Conservation (phyloP, 805 yeast species). For the Zygotorulaspora danielsina region DNA sequence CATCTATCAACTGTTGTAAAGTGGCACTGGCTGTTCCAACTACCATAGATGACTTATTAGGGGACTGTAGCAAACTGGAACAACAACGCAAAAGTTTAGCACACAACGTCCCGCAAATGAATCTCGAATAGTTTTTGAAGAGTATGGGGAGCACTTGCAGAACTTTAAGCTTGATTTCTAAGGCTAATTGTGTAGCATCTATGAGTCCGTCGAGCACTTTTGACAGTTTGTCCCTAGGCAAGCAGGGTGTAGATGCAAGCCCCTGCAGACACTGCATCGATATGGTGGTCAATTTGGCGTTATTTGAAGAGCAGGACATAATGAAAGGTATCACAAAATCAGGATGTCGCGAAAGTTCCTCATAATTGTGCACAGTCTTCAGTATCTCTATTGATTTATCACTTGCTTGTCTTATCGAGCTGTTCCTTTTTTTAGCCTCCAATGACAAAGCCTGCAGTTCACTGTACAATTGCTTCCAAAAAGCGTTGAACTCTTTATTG, state of each 20-base stretch:
- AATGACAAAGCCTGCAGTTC: conserved; percentile 60
- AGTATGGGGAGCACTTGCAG: conserved; percentile 77
- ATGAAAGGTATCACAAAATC: conserved; percentile 66
- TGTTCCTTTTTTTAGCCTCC: conserved; percentile 67
- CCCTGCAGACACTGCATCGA: conserved; percentile 69
- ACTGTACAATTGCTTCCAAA: conserved; percentile 37
- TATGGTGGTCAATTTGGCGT: conserved; percentile 65
- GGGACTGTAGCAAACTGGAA: conserved; percentile 57
- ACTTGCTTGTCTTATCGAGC: conserved; percentile 59
- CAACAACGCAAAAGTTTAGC: conserved; percentile 63
- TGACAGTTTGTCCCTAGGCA: conserved; percentile 51
- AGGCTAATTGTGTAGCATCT: conserved; percentile 70
- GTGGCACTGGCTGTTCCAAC: conserved; percentile 91
- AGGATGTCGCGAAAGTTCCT: conserved; percentile 41
- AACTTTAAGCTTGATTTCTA: conserved; percentile 81
- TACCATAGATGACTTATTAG: conserved; percentile 70
- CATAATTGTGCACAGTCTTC: conserved; percentile 34
- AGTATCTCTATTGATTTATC: conserved; percentile 50
- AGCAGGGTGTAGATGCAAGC: conserved; percentile 49
- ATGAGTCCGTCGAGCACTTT: conserved; percentile 61
- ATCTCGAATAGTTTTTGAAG: conserved; percentile 56
- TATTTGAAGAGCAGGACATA: conserved; percentile 67
- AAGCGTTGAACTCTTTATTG: conserved; percentile 17
- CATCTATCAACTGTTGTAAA: conserved; percentile 74
- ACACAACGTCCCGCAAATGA: conserved; percentile 52